Evolutionary conservation across 2,329 filamentous ascomycete genomes (phyloP), one percentile per base, ranked within the genome.

Genomic region (Neofusicoccum kwambonambiense): DNA sequence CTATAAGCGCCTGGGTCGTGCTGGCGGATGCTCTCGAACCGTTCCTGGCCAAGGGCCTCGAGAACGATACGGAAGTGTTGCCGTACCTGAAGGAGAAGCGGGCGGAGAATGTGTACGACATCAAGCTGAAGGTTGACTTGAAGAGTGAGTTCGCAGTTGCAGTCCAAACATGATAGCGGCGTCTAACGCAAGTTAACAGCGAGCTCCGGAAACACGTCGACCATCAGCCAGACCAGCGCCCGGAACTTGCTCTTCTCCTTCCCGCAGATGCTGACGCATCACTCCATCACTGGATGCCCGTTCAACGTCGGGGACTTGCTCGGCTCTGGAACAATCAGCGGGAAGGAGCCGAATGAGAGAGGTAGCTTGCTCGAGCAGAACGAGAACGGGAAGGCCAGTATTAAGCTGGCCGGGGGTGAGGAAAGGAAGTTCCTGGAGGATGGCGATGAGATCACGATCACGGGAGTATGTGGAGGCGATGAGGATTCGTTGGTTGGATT

Each of bases 221-320:
- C 84, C 0, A 84, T 93, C 52, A 81, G 84, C 1, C 73, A 82
- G 78, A 67, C 89, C 83, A 66, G 89, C 83, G 65, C 87, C 9
- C 85, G 82, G 68, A 85, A 93, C 71, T 81, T 94, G 11, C 81
- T 94, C n/a, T 94, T 88, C 83, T 93, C 90, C 0, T 94, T 93
- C 78, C 86, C 89, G 4, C 91, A 94, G 75, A 93, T 93, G 90
- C 81, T 94, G 45, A 86, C 91, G 1, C 91, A 94, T 74, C 91
- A 94, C 74, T 87, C 89, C 1, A 84, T 91, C 52, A 90, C 89
- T 1, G 91, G 91, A 5, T 95, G 91, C 75, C 87, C 88, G 3
- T 83, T 95, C 82, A 84, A 87, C 52, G 84, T 88, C 0, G 91
- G 91, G 39, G 91, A 95, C 73, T 76, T 95, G 61, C 79, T 95